These are phyloP conservation scores for Rhodotorula glutinis DNA, from an alignment of 1,284 basidiomycete genomes.

Conservation along the genomic window DNA sequence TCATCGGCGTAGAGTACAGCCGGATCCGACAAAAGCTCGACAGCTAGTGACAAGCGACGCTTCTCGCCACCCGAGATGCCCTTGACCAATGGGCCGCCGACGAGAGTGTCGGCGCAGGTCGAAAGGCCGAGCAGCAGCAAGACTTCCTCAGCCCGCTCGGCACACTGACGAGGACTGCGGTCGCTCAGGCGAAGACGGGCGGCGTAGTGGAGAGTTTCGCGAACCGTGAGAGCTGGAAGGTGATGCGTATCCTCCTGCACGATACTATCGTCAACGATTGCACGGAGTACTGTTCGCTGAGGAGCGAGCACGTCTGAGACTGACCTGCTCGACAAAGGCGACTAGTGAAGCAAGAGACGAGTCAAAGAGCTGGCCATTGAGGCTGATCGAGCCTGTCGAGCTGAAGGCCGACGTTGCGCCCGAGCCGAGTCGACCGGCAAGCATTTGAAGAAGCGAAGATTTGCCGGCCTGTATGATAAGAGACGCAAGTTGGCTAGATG, in stretches of 20 bases:
- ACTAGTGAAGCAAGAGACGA: constrained; percentile 48
- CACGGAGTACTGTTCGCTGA: neutral
- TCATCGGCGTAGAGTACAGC: constrained; percentile 54
- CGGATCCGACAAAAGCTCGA: constrained; percentile 55
- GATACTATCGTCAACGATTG: neutral
- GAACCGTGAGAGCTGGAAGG: constrained; percentile 52
- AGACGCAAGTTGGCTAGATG: too few species aligned
- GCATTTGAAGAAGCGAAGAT: constrained; percentile 54
- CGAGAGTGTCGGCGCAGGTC: constrained; percentile 56
- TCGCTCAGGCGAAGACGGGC: constrained; percentile 54
- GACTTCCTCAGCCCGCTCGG: constrained; percentile 54
- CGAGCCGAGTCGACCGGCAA: constrained; percentile 51
- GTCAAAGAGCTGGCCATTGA: constrained; percentile 47
- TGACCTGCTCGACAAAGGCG: constrained; percentile 55
- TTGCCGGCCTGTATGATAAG: constrained; percentile 51
- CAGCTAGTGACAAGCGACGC: constrained; percentile 55
- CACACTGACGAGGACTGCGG: constrained; percentile 51
- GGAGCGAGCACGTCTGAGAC: neutral
- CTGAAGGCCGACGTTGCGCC: constrained; percentile 49
- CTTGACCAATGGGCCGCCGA: constrained; percentile 51
- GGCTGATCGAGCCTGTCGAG: constrained; percentile 47
- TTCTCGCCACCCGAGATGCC: constrained; percentile 59
- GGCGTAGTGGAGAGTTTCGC: constrained; percentile 55
- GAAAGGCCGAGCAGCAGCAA: constrained; percentile 54
- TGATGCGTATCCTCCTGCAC: constrained; percentile 53